Evolutionary conservation across 2,329 filamentous ascomycete species (phyloP).

Genomic region (Venturia carpophila): DNA sequence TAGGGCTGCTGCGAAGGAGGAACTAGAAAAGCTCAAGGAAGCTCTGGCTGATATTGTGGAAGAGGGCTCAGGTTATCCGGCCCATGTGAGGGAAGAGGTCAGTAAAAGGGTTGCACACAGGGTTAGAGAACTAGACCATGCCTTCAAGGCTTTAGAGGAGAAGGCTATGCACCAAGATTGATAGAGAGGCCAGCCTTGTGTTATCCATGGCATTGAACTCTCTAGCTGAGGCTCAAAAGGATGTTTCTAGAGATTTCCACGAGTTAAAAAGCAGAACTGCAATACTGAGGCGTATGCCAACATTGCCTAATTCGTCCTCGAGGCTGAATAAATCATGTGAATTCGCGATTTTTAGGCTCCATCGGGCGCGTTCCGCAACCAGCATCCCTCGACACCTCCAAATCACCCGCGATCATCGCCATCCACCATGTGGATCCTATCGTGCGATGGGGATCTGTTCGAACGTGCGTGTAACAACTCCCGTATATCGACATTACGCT

Average conservation of each 20-base stretch:
- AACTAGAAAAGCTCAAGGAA: conserved; percentile 42
- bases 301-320: background rate
- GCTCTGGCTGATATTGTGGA: conserved; percentile 39
- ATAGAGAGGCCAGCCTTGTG: background rate
- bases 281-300: background rate
- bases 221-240: background rate
- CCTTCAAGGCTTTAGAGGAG: conserved; percentile 45
- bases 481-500: background rate
- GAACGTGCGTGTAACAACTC: background rate
- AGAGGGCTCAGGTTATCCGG: conserved; percentile 27
- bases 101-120: conserved; percentile 43
- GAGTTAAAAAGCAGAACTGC: background rate
- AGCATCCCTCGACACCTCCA: background rate
- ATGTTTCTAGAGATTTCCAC: background rate
- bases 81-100: conserved; percentile 42
- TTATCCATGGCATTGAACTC: background rate
- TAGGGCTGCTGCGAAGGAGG: conserved; percentile 45
- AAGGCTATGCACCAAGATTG: conserved; percentile 42
- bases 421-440: conserved; percentile 16
- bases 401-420: background rate
- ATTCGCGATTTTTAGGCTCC: background rate
- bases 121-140: conserved; percentile 47
- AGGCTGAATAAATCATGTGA: conserved; percentile 10
- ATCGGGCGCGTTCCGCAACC: background rate
- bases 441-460: conserved; percentile 14